Evolutionary conservation across 495 filamentous ascomycete species (phyloP), one percentile per base, ranked within the genome.

Genomic region (Talaromyces adpressus): DNA sequence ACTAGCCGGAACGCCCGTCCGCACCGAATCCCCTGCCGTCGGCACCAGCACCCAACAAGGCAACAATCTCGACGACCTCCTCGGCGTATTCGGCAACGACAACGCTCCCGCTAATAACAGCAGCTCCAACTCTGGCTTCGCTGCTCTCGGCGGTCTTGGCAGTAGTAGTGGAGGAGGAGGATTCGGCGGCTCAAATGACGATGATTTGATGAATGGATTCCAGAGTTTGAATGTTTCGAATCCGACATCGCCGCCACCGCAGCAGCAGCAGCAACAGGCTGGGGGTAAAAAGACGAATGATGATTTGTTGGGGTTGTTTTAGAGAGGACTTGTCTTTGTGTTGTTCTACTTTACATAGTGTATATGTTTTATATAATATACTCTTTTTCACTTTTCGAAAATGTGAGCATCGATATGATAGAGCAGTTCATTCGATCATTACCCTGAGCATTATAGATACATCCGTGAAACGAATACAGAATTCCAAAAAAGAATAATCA

Each of bases 251-350:
- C 45, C 45, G 45, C 85, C 5, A 74, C 69, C 61, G 59, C 29
- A 54, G 69, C 41, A 49, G 23, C 63, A 30, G 61, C 41, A 39
- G 23, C 63, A 30, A 71, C 12, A 65, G 57, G 68, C 66, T 22
- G 71, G 74, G 57, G 36, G 52, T 22, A 87, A 87, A 72, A 89
- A 88, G 70, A 86, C 86, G 47, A 94, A 89, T 71, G 91, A 97
- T 67, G 94, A 98, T 76, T 82, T 98, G 62, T 72, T 98, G 74
- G 91, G 90, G 22, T 78, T 98, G 72, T 96, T 97, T 75, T 97
- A 85, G 68, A 45, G 30, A 36, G 6, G 12, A 29, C 4, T 52
- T 27, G 25, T 29, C 3, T 62, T 53, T 53, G 47, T 30, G 39
- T 11, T 56, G 12, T 56, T 58, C 9, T 58, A 27, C 25, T 5